A percentile compares a stretch with the other conserved stretches of the same genome.
phyloP scores from a whole-genome alignment of 2,329 filamentous ascomycete species.

The Colletotrichum sp. region DNA sequence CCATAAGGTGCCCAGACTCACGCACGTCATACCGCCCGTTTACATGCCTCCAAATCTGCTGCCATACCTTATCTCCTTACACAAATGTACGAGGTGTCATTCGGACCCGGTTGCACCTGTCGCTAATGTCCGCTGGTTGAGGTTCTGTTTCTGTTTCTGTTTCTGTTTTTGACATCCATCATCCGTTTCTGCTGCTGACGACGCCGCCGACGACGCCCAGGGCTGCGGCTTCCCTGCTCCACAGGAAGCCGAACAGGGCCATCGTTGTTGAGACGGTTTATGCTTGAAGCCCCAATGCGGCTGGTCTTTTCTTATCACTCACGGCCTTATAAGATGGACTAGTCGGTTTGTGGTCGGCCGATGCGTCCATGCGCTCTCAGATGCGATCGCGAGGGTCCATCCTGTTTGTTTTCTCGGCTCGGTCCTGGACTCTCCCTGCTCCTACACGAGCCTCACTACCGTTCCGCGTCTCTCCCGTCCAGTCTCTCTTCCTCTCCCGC shows the following conservation, averaged over 20 bases:
- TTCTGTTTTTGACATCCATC: neutral
- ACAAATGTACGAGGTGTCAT: neutral
- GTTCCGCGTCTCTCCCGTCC: neutral
- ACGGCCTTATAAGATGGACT: neutral
- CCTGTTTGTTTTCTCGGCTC: neutral
- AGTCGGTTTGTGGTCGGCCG: neutral
- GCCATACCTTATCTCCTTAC: neutral
- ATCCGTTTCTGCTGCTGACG: neutral
- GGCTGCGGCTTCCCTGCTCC: neutral
- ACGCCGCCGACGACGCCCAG: neutral
- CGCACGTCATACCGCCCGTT: neutral
- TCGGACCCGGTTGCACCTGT: neutral
- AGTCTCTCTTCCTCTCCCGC: neutral
- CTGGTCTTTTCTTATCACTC: neutral
- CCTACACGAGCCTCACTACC: conserved; percentile 8
- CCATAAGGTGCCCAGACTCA: neutral
- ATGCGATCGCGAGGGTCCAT: neutral
- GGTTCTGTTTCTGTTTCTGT: neutral
- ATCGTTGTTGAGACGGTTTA: conserved; percentile 3
- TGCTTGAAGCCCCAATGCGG: neutral
- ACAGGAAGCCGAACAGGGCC: neutral
- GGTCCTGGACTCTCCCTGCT: conserved; percentile 3
- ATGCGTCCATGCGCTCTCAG: conserved; percentile 7
- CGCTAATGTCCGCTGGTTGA: neutral
- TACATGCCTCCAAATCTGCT: neutral